These are phyloP conservation scores for Colletotrichum scovillei DNA, from an alignment of 2,329 filamentous ascomycete species.

Conservation along the genomic window DNA sequence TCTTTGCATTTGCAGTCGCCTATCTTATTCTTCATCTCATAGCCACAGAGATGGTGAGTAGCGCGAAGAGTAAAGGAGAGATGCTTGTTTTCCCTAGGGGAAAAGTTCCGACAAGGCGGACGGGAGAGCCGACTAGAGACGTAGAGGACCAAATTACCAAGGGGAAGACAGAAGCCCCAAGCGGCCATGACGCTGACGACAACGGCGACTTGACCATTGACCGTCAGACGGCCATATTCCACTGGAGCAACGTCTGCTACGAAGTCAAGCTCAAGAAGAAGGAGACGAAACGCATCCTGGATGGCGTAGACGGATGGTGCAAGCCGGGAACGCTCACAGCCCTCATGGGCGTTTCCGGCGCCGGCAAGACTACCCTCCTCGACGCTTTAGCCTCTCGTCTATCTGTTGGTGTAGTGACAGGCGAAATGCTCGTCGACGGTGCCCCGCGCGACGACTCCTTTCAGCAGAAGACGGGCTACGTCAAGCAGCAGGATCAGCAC, in stretches of 20 bases:
- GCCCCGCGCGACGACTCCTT: constrained; percentile 72
- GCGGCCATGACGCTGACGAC: neutral
- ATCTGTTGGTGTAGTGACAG: constrained; percentile 78
- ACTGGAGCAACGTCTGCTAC: constrained; percentile 79
- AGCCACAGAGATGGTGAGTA: constrained; percentile 23
- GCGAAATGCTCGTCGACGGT: constrained; percentile 78
- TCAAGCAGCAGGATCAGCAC: constrained; percentile 79
- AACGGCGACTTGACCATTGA: constrained; percentile 41
- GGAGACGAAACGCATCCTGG: constrained; percentile 72
- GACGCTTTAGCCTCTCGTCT: constrained; percentile 79
- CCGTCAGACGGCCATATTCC: constrained; percentile 73
- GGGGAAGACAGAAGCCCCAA: constrained; percentile 14
- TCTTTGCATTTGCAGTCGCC: constrained; percentile 12
- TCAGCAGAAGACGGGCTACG: constrained; percentile 78
- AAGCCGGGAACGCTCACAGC: constrained; percentile 80
- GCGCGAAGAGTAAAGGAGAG: constrained; percentile 20
- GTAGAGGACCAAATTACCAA: constrained; percentile 21
- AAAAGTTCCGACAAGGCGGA: neutral
- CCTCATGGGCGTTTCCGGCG: constrained; percentile 79
- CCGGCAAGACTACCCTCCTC: constrained; percentile 81
- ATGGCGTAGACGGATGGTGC: constrained; percentile 80
- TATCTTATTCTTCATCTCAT: constrained; percentile 26
- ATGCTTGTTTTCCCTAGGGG: constrained; percentile 32
- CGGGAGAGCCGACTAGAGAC: constrained; percentile 4
- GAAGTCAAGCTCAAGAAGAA: constrained; percentile 76